Conservation (phyloP, 768 basidiomycete species). For the Kwoniella pini region DNA sequence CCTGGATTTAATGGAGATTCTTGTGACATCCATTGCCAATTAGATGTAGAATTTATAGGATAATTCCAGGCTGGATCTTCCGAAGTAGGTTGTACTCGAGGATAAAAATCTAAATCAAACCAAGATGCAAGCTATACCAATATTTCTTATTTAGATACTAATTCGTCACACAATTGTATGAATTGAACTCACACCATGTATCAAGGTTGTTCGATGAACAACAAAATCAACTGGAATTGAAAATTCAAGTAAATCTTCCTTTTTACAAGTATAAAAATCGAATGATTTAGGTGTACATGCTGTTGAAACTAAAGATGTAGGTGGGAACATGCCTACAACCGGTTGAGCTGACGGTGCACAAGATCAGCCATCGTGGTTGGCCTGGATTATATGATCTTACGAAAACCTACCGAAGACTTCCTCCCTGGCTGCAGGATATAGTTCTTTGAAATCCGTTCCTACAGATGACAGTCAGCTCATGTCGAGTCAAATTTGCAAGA, state of each 20-base stretch:
- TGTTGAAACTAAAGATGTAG: slow-evolving; percentile 38
- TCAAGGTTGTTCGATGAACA: slow-evolving; percentile 41
- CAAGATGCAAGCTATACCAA: slow-evolving; percentile 49
- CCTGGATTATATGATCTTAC: too few relatives aligned
- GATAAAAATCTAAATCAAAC: slow-evolving; percentile 52
- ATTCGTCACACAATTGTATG: too few relatives aligned
- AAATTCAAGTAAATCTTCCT: slow-evolving; percentile 47
- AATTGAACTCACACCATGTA: slow-evolving; percentile 44
- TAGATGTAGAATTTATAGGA: slow-evolving; percentile 20
- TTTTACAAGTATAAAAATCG: slow-evolving; percentile 49
- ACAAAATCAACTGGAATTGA: slow-evolving; percentile 44
- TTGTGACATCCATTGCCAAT: slow-evolving; percentile 38
- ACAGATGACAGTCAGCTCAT: slow-evolving; percentile 1
- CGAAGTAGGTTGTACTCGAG: slow-evolving; percentile 25
- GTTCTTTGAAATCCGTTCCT: slow-evolving; percentile 47
- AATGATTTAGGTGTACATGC: slow-evolving; percentile 47
- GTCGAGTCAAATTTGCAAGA: not conserved
- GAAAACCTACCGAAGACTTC: slow-evolving; percentile 51
- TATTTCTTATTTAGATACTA: not conserved
- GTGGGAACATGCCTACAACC: slow-evolving; percentile 52
- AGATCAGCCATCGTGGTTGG: too few relatives aligned
- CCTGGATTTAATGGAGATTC: slow-evolving; percentile 42
- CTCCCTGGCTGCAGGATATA: slow-evolving; percentile 42
- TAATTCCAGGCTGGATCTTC: slow-evolving; percentile 43
- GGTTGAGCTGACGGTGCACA: slow-evolving; percentile 41